Base-by-base conservation (phyloP, 768 basidiomycete species). In the Pleurotus giganteus region DNA sequence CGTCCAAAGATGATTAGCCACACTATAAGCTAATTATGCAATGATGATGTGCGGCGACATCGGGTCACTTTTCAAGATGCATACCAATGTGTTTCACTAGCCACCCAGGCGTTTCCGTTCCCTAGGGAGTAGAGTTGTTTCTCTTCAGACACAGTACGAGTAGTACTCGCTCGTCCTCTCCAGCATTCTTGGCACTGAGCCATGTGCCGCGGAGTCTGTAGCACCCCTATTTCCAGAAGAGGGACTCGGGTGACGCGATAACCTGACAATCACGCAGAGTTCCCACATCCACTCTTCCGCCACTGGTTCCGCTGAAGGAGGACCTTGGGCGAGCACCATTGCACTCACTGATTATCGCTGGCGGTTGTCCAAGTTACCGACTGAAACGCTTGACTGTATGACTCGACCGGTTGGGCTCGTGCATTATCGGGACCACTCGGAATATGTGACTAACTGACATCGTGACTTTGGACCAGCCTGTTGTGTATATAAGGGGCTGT, bases 401-500 rank as follows among this genome's bases (percentile, higher is more conserved):
- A 47, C 46, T 47, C 46, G 28, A 32, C 15, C 49, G 49, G 49
- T 37, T 13, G 5, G 19, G 17, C 12, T 26, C 49, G 49, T 15
- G 24, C 26, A n/a, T 13, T 12, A 37, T 51, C 49, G 49, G 49
- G 34, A 51, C 34, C 19, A 51, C 19, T 27, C 49, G 49, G 49
- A 51, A 32, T n/a, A 37, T 29, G n/a, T 24, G 32, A 24, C 27
- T 26, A 11, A 45, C 27, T 45, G 23, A 19, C 26, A 45, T 45
- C 31, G 49, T 51, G 47, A 50, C 47, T 27, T 50, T 37, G 12
- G 4, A 17, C 12, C 47, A n/a, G 26, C 13, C 7, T 32, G 13
- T 15, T 11, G 9, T 23, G 15, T 50, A 50, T 50, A 50, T 34
- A 50, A 50, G 29, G 31, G 24, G 32, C 49, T 15, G 12, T n/a